Conservation (phyloP, 2,329 filamentous ascomycete genomes). For the Hysterium pulicare region DNA sequence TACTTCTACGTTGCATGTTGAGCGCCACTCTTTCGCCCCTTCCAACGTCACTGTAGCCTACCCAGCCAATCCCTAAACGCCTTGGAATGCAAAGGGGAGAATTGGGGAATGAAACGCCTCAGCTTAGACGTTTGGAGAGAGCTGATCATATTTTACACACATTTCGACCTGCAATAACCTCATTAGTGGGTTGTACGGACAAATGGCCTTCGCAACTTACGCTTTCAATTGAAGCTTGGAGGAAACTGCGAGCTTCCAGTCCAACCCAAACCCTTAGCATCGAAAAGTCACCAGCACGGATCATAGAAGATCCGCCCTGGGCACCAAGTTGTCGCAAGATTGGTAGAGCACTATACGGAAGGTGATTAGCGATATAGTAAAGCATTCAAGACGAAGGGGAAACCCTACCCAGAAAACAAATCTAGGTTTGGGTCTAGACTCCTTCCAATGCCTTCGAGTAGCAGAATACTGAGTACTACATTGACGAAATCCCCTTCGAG, state of each 20-base stretch:
- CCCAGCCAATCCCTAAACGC: too few species aligned
- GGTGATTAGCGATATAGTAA: conserved; percentile 1
- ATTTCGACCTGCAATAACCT: conserved; percentile 63
- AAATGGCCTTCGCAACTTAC: conserved; percentile 48
- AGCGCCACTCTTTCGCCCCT: too few species aligned
- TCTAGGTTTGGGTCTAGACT: conserved; percentile 83
- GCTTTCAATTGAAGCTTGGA: conserved; percentile 87
- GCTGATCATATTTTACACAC: conserved; percentile 85
- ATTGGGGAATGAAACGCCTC: background rate
- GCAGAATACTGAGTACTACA: conserved; percentile 88
- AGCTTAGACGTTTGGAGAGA: conserved; percentile 76
- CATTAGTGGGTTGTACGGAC: conserved; percentile 1
- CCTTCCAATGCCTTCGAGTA: conserved; percentile 91
- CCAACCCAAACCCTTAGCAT: conserved; percentile 93
- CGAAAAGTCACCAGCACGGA: conserved; percentile 48
- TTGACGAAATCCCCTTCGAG: conserved; percentile 98
- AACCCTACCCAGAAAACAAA: conserved; percentile 66
- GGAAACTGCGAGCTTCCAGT: conserved; percentile 80
- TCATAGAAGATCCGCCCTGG: conserved; percentile 61
- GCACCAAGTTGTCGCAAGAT: conserved; percentile 86
- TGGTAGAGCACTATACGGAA: conserved; percentile 66
- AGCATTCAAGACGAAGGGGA: background rate
- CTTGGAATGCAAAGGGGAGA: conserved; percentile 3
- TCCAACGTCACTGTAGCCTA: too few species aligned
- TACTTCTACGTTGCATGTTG: too few species aligned